phyloP scores from a whole-genome alignment of 768 basidiomycete species.

The Mycena maculata region DNA sequence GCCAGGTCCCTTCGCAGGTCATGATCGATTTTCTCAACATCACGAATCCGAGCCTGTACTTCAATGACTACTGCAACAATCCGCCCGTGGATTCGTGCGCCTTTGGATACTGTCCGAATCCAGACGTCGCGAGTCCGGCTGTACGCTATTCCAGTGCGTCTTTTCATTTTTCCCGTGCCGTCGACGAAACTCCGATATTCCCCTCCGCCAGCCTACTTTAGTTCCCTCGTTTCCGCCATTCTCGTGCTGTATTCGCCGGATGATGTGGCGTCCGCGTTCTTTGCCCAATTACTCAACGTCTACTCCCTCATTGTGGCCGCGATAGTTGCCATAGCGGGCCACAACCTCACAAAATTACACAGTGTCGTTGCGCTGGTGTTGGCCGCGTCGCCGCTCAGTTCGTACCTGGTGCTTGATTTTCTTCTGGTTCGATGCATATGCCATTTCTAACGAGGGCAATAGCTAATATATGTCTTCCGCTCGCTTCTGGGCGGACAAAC shows the following conservation, averaged over 20 bases:
- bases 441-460: too few species aligned
- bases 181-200: too few species aligned
- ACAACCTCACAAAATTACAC: conserved; percentile 33
- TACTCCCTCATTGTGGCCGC: conserved; percentile 36
- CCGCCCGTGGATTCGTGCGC: conserved; percentile 26
- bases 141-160: conserved; percentile 28
- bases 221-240: conserved; percentile 30
- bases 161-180: too few species aligned
- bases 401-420: conserved; percentile 28
- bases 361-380: conserved; percentile 26
- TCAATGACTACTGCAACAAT: conserved; percentile 12
- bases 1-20: conserved; percentile 18
- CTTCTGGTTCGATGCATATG: too few species aligned
- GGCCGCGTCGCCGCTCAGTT: conserved; percentile 32
- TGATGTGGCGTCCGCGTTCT: conserved; percentile 22
- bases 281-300: conserved; percentile 32
- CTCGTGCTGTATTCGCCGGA: conserved; percentile 29
- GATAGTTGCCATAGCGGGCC: conserved; percentile 14
- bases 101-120: conserved; percentile 29
- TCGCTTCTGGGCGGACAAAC: conserved; percentile 22
- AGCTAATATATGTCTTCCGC: conserved; percentile 34
- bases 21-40: conserved; percentile 31
- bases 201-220: conserved; percentile 28
- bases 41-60: neutral
- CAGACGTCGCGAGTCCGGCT: conserved; percentile 31